Percentiles rank a stretch among this genome's conserved stretches.
These are phyloP conservation scores for Penicillium decumbens DNA, from an alignment of 2,329 filamentous ascomycete species.

Conservation along the genomic window DNA sequence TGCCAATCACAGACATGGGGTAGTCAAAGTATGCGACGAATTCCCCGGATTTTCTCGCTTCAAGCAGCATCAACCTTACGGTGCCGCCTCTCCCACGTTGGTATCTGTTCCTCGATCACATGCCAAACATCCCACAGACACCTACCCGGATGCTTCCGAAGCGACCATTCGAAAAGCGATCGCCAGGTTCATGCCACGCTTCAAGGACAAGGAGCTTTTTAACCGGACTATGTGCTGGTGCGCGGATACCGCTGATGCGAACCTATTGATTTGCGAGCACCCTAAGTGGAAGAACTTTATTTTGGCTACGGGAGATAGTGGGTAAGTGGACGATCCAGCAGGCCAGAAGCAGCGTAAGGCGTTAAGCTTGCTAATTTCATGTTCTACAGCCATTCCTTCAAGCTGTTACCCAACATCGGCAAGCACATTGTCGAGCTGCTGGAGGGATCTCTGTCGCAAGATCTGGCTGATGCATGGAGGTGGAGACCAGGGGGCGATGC, in stretches of 20 bases:
- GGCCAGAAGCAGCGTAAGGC: neutral
- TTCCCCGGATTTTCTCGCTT: constrained; percentile 44
- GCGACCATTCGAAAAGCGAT: constrained; percentile 47
- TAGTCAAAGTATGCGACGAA: constrained; percentile 45
- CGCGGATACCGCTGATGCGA: constrained; percentile 52
- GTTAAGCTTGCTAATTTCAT: constrained; percentile 2
- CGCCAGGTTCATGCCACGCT: constrained; percentile 50
- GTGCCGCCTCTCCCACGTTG: constrained; percentile 38
- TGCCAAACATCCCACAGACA: constrained; percentile 18
- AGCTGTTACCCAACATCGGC: constrained; percentile 46
- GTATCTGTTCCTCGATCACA: constrained; percentile 18
- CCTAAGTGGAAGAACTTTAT: constrained; percentile 44
- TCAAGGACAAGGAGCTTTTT: constrained; percentile 47
- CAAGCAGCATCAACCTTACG: constrained; percentile 35
- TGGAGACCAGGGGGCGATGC: constrained; percentile 48
- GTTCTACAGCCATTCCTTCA: constrained; percentile 42
- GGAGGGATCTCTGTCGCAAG: constrained; percentile 38
- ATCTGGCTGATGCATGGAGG: constrained; percentile 42
- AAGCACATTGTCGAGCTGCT: constrained; percentile 47
- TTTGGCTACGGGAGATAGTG: constrained; percentile 47
- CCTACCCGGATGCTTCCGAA: constrained; percentile 46
- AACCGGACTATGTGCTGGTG: constrained; percentile 56
- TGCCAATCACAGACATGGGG: constrained; percentile 18
- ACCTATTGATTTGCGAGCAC: constrained; percentile 51
- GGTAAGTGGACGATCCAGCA: constrained; percentile 29